phyloP scores from a whole-genome alignment of 192 early-diverging fungal species.

The Obelidium mucronatum region DNA sequence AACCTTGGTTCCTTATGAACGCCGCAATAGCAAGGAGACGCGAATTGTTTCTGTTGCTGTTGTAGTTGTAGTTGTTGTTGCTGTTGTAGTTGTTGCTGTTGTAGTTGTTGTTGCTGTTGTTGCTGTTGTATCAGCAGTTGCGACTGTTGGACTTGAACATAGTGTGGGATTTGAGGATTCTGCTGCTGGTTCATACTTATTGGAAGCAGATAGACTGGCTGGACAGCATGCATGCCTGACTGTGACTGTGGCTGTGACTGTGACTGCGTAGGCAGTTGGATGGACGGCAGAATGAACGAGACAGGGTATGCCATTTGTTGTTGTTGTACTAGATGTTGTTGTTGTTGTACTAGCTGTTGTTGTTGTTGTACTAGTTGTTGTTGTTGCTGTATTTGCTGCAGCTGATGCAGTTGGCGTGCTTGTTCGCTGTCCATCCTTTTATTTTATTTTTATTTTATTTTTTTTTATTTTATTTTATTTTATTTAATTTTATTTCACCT shows the following conservation, averaged over 20 bases:
- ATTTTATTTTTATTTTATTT: too few species aligned
- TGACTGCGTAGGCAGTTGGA: not conserved
- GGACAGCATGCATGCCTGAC: not conserved
- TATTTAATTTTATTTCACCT: too few species aligned
- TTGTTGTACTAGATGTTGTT: too few species aligned
- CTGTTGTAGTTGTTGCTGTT: not conserved
- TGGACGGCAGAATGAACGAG: too few species aligned
- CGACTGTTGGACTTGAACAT: not conserved
- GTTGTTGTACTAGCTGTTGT: not conserved
- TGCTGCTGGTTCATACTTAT: too few species aligned
- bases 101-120: not conserved
- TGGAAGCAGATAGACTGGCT: not conserved
- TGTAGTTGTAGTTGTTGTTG: not conserved
- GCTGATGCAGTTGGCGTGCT: too few species aligned
- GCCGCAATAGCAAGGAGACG: slow-evolving; percentile 5
- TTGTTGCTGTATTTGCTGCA: too few species aligned
- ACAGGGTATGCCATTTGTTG: too few species aligned
- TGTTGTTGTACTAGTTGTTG: not conserved
- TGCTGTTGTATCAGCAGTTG: not conserved
- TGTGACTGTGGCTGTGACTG: not conserved
- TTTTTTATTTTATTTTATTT: too few species aligned
- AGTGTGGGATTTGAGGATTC: not conserved
- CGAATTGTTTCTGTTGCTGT: not conserved
- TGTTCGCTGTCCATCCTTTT: too few species aligned
- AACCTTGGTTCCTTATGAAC: not conserved